These are phyloP conservation scores for Hypocreales sp. DNA, from an alignment of 2,329 filamentous ascomycete species.

Conservation along the genomic window DNA sequence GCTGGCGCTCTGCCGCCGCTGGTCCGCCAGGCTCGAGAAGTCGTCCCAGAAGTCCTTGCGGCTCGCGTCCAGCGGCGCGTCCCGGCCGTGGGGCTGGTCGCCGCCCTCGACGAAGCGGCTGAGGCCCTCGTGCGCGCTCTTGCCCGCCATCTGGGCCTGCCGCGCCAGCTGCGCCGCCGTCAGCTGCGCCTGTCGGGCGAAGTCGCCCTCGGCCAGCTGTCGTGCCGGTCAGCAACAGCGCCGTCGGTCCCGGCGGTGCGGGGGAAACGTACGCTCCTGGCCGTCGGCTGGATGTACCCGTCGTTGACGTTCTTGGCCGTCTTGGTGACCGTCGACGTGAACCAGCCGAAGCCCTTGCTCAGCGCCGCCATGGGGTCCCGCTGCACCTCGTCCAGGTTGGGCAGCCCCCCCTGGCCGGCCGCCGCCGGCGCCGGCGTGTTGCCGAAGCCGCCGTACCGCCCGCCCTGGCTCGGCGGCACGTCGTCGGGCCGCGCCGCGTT, in stretches of 20 bases:
- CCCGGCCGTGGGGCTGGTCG: constrained; percentile 18
- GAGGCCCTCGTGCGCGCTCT: constrained; percentile 64
- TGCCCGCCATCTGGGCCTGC: constrained; percentile 53
- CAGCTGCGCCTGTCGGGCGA: constrained; percentile 50
- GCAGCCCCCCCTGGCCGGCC: constrained; percentile 30
- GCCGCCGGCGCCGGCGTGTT: constrained; percentile 48
- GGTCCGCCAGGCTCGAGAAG: constrained; percentile 58
- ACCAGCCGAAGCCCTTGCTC: constrained; percentile 90
- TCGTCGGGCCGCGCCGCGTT: constrained; percentile 64
- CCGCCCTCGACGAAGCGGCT: constrained; percentile 77
- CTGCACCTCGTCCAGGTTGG: constrained; percentile 75
- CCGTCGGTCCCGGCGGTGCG: background rate
- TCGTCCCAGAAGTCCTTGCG: constrained; percentile 86
- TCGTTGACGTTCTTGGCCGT: constrained; percentile 85
- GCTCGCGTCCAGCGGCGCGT: constrained; percentile 38
- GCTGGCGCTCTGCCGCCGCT: constrained; percentile 27
- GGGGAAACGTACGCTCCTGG: constrained; percentile 22
- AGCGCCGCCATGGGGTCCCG: constrained; percentile 79
- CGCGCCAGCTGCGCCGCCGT: constrained; percentile 51
- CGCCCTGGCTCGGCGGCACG: constrained; percentile 76
- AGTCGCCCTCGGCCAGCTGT: constrained; percentile 65
- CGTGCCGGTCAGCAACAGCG: background rate
- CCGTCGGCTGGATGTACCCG: constrained; percentile 82
- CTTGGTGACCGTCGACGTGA: constrained; percentile 74
- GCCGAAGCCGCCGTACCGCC: constrained; percentile 85